Percentiles rank a stretch among this genome's conserved stretches.
Evolutionary conservation across 768 basidiomycete genomes (phyloP).

Genomic region (Imleria badia): DNA sequence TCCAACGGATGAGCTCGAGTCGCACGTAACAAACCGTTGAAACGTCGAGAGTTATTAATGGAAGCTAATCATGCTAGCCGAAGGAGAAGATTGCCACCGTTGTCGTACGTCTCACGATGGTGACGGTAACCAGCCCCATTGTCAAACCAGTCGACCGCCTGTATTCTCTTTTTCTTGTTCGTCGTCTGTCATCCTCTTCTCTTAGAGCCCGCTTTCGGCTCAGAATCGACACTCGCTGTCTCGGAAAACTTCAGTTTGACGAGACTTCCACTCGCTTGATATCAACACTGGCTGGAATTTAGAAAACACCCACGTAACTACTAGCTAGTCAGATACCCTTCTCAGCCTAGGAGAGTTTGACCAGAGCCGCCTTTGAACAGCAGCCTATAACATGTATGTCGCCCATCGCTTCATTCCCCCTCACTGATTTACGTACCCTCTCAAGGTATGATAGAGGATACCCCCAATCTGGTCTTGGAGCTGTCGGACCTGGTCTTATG

Average conservation of each 20-base stretch:
- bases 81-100: constrained; percentile 5
- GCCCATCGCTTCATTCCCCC: constrained; percentile 2
- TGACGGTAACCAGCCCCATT: constrained; percentile 18
- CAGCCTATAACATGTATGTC: constrained; percentile 67
- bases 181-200: constrained; percentile 3
- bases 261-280: constrained; percentile 33
- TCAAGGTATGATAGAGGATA: constrained; percentile 59
- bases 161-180: background rate
- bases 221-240: constrained; percentile 19
- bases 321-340: constrained; percentile 29
- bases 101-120: constrained; percentile 17
- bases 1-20: no score
- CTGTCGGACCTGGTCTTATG: constrained; percentile 49
- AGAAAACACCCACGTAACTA: background rate
- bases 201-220: constrained; percentile 11
- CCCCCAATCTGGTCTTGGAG: constrained; percentile 55
- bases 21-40: no score
- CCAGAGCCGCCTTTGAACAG: constrained; percentile 51
- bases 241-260: constrained; percentile 16
- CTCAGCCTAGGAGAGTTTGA: constrained; percentile 36
- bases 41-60: background rate
- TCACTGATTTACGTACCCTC: constrained; percentile 5
- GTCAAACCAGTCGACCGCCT: background rate
- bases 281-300: constrained; percentile 4
- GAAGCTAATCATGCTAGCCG: constrained; percentile 20